These are phyloP conservation scores for Fusarium nelsonii DNA, from an alignment of 2,329 filamentous ascomycete genomes.

Conservation along the genomic window DNA sequence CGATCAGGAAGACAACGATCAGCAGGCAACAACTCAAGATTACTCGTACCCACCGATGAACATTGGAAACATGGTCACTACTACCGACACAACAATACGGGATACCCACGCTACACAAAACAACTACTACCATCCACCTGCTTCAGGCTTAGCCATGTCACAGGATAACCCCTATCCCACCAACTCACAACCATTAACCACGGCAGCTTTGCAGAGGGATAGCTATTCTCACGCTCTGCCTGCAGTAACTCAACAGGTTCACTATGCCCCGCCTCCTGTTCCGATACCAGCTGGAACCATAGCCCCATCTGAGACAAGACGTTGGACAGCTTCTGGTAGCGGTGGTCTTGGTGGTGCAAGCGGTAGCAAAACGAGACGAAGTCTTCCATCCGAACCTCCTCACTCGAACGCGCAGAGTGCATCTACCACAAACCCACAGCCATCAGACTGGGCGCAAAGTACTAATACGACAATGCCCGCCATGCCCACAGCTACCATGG, in stretches of 20 bases:
- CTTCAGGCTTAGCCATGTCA: conserved; percentile 45
- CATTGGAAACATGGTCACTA: conserved; percentile 47
- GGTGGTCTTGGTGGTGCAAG: neutral
- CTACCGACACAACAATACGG: conserved; percentile 36
- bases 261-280: conserved; percentile 18
- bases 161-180: conserved; percentile 40
- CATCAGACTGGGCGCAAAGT: conserved; percentile 33
- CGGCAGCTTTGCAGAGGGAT: conserved; percentile 35
- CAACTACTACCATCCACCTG: conserved; percentile 49
- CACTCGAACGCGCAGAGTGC: conserved; percentile 7
- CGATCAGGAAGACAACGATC: conserved; percentile 19
- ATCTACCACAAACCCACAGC: conserved; percentile 21
- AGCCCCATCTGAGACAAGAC: conserved; percentile 28
- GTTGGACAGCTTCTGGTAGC: conserved; percentile 23
- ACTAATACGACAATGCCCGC: conserved; percentile 7
- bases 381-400: conserved; percentile 36
- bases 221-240: conserved; percentile 25
- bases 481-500: conserved; percentile 11
- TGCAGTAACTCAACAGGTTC: conserved; percentile 27
- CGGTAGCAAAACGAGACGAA: conserved; percentile 24
- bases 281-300: conserved; percentile 27
- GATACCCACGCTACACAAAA: conserved; percentile 34
- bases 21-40: conserved; percentile 32
- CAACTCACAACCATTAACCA: conserved; percentile 27
- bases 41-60: conserved; percentile 50